These are phyloP conservation scores for Nasturtium officinale DNA, from an alignment of 345 rosid genomes.

Conservation along the genomic window DNA sequence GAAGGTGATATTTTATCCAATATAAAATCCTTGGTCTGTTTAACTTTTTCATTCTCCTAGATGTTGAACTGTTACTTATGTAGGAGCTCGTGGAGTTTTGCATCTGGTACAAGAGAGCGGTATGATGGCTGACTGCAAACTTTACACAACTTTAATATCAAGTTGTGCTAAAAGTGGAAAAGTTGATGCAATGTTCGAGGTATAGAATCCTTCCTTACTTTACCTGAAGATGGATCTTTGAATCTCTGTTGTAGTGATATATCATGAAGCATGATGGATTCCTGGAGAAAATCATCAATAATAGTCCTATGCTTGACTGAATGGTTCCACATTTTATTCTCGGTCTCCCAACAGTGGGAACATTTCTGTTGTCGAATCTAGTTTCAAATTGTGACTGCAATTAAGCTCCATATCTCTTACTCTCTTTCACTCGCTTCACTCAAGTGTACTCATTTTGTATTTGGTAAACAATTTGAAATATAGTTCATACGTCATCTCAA, in stretches of 20 bases:
- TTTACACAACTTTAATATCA: slow-evolving; percentile 90
- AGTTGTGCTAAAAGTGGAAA: slow-evolving; percentile 92
- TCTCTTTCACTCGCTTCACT: not conserved
- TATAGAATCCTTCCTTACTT: slow-evolving; percentile 43
- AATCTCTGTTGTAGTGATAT: slow-evolving; percentile 3
- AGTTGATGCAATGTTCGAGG: slow-evolving; percentile 97
- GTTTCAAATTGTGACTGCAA: slow-evolving; percentile 9
- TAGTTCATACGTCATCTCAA: not conserved
- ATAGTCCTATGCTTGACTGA: slow-evolving; percentile 4
- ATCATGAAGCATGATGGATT: slow-evolving; percentile 10
- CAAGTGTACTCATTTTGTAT: not conserved
- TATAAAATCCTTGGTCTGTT: slow-evolving; percentile 17
- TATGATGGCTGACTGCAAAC: slow-evolving; percentile 79
- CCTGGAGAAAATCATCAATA: not conserved
- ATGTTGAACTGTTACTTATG: slow-evolving; percentile 34
- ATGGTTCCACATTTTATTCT: not conserved
- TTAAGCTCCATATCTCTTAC: not conserved
- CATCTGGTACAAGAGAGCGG: slow-evolving; percentile 68
- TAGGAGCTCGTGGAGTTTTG: slow-evolving; percentile 83
- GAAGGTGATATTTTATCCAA: slow-evolving; percentile 53
- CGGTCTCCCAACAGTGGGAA: not conserved
- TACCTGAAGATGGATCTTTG: slow-evolving; percentile 22
- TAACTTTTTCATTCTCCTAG: not conserved
- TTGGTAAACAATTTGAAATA: not conserved
- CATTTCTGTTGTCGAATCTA: not conserved